Evolutionary conservation across 495 filamentous ascomycete species (phyloP).

Genomic region (Aspergillus haitiensis): DNA sequence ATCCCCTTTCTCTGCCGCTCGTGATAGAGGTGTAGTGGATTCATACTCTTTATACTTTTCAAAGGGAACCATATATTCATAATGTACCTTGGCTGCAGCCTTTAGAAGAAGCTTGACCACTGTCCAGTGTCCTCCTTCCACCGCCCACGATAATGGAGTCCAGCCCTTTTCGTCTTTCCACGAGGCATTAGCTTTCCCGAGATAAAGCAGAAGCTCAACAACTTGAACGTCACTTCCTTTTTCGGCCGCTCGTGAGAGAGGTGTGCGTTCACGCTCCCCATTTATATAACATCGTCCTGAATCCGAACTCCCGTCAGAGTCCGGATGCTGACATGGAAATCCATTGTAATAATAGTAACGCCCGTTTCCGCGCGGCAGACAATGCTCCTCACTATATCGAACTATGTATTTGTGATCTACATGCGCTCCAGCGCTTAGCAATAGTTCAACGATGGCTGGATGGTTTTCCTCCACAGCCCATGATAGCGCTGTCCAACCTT

Average conservation of each 20-base stretch:
- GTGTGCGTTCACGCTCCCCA: not conserved
- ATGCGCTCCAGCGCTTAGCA: not conserved
- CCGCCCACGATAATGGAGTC: constrained; percentile 11
- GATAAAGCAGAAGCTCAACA: not conserved
- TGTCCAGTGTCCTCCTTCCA: not conserved
- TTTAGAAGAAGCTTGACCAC: not conserved
- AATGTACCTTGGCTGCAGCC: not conserved
- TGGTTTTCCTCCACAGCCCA: not conserved
- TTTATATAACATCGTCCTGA: not conserved
- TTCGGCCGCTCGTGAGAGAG: too few species aligned
- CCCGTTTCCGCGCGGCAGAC: not conserved
- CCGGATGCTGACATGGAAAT: not conserved
- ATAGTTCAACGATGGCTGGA: not conserved
- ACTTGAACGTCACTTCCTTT: too few species aligned
- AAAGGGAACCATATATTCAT: not conserved
- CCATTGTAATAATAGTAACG: not conserved
- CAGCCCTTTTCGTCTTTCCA: not conserved
- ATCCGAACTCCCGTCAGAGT: not conserved
- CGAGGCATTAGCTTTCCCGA: not conserved
- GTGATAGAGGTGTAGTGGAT: not conserved
- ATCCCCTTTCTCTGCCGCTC: not conserved
- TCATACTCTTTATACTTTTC: not conserved
- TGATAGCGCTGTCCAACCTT: not conserved
- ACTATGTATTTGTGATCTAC: not conserved
- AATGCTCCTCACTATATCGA: not conserved